A percentile compares a stretch with the other conserved stretches of the same genome.
Evolutionary conservation across 2,329 filamentous ascomycete genomes (phyloP).

Genomic region (Arthroderma sp.): DNA sequence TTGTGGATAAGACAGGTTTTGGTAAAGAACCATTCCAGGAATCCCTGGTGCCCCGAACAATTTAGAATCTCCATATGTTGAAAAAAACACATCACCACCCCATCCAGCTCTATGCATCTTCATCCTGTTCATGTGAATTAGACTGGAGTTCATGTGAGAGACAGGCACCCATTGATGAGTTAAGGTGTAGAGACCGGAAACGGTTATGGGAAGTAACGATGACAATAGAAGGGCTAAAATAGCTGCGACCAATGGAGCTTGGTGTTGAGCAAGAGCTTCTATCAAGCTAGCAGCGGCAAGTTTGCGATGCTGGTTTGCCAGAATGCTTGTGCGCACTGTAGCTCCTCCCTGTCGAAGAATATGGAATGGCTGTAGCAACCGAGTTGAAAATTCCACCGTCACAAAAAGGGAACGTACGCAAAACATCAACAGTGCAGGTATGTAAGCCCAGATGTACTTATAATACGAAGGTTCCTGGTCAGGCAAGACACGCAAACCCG

Average conservation of each 20-base stretch:
- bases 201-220: neutral
- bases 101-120: too few relatives aligned
- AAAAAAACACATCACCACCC: too few relatives aligned
- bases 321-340: neutral
- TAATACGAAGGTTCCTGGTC: neutral
- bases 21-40: neutral
- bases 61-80: too few relatives aligned
- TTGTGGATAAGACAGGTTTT: neutral
- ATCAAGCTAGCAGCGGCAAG: neutral
- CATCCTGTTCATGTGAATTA: constrained; percentile 1
- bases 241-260: neutral
- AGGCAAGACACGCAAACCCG: neutral
- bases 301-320: neutral
- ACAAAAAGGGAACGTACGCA: neutral
- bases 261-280: neutral
- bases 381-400: neutral
- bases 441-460: neutral
- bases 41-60: neutral
- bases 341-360: neutral
- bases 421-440: constrained; percentile 1
- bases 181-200: neutral
- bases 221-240: neutral
- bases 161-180: neutral
- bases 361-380: constrained; percentile 1
- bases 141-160: neutral